These are phyloP conservation scores for Penicillium verhagenii DNA, from an alignment of 495 filamentous ascomycete species.

Conservation along the genomic window DNA sequence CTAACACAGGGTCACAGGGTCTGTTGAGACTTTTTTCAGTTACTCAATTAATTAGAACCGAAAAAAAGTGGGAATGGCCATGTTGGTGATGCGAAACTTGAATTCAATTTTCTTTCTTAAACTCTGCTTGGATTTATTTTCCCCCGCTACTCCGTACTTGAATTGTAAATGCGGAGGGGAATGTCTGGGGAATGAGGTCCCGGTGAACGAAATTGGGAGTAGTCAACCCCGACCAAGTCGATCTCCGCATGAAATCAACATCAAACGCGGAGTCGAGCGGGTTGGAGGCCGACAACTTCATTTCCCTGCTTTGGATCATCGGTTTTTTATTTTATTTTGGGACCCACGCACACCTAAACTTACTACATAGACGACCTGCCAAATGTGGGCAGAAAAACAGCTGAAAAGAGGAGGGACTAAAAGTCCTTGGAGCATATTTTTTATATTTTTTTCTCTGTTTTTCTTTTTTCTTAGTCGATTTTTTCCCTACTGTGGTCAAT, in stretches of 20 bases:
- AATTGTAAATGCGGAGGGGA: slow-evolving; percentile 4
- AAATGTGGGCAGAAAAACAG: neutral
- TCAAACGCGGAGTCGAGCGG: neutral
- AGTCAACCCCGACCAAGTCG: neutral
- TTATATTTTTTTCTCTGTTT: too few relatives aligned
- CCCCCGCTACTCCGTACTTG: neutral
- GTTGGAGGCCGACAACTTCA: neutral
- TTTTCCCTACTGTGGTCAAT: neutral
- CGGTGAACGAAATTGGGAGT: slow-evolving; percentile 16
- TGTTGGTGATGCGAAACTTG: neutral
- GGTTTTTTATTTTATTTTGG: neutral
- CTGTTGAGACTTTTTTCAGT: too few relatives aligned
- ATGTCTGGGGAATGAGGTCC: slow-evolving; percentile 15
- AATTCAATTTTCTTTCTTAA: neutral
- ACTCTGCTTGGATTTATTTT: neutral
- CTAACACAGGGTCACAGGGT: slow-evolving; percentile 1
- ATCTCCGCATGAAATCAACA: slow-evolving; percentile 8
- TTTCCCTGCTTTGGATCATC: neutral
- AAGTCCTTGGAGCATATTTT: too few relatives aligned
- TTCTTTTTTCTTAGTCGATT: too few relatives aligned
- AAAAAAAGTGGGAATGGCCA: neutral
- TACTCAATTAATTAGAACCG: too few relatives aligned
- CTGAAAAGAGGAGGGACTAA: too few relatives aligned
- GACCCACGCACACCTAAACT: neutral
- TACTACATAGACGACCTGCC: neutral